Conservation (phyloP, 768 basidiomycete species). For the Obba rivulosa region DNA sequence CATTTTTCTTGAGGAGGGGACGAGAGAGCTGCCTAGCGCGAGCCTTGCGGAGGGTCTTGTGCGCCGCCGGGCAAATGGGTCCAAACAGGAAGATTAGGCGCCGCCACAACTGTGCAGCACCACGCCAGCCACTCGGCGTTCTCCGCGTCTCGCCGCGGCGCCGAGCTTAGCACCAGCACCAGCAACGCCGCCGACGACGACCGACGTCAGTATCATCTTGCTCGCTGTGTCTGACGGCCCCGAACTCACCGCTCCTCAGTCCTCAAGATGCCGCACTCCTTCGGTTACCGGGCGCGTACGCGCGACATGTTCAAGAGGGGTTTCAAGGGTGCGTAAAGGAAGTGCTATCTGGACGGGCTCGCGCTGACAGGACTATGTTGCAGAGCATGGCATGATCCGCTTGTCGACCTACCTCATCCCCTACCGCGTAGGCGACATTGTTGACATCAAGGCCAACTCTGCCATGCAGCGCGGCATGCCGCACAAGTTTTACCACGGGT, state of each 20-base stretch:
- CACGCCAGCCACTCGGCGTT: conserved; percentile 59
- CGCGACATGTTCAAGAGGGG: conserved; percentile 99
- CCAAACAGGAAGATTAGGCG: conserved; percentile 30
- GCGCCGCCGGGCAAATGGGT: conserved; percentile 30
- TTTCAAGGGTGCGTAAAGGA: conserved; percentile 77
- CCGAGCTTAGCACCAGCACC: conserved; percentile 39
- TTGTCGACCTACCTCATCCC: conserved; percentile 90
- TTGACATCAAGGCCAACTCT: conserved; percentile 99
- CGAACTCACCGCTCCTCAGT: conserved; percentile 26
- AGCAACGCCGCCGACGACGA: conserved; percentile 43
- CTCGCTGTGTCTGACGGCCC: conserved; percentile 11
- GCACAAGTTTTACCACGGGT: conserved; percentile 99
- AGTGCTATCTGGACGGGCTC: background rate
- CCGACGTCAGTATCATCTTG: conserved; percentile 36
- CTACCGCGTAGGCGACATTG: conserved; percentile 96
- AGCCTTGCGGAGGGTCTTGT: conserved; percentile 15
- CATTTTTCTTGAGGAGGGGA: conserved; percentile 65
- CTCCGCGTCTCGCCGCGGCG: conserved; percentile 35
- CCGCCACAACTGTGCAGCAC: conserved; percentile 64
- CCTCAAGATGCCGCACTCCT: conserved; percentile 98
- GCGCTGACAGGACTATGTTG: conserved; percentile 10
- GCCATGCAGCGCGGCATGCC: conserved; percentile 99
- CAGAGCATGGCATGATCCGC: conserved; percentile 87
- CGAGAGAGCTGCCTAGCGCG: conserved; percentile 21
- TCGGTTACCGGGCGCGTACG: conserved; percentile 99